These are phyloP conservation scores for Dichotomopilus funicola DNA, from an alignment of 2,329 filamentous ascomycete genomes.

Conservation along the genomic window DNA sequence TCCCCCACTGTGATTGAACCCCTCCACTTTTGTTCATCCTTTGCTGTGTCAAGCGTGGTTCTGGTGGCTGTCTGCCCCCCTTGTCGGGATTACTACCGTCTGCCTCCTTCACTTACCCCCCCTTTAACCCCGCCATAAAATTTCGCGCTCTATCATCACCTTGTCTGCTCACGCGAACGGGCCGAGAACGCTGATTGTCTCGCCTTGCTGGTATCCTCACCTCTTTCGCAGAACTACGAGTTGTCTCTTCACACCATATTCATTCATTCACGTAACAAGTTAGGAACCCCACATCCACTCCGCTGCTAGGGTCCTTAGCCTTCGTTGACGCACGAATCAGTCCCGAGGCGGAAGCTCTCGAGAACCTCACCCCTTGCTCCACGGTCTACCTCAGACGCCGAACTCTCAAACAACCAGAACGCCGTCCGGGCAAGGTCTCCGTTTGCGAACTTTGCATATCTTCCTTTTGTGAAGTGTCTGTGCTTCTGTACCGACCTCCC, in stretches of 20 bases:
- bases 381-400: slow-evolving; percentile 1
- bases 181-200: background rate
- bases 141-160: slow-evolving; percentile 9
- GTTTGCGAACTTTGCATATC: background rate
- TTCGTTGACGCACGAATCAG: slow-evolving; percentile 14
- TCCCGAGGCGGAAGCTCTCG: background rate
- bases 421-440: background rate
- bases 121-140: slow-evolving; percentile 14
- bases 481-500: background rate
- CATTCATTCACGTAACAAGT: slow-evolving; percentile 1
- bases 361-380: slow-evolving; percentile 8
- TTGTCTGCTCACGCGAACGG: background rate
- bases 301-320: slow-evolving; percentile 1
- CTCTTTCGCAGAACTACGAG: too few relatives aligned
- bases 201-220: too few relatives aligned
- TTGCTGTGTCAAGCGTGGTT: background rate
- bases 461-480: background rate
- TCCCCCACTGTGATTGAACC: slow-evolving; percentile 1
- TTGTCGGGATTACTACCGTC: background rate
- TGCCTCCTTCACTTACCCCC: slow-evolving; percentile 2
- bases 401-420: background rate
- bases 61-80: background rate
- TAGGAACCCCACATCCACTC: slow-evolving; percentile 9
- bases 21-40: slow-evolving; percentile 1
- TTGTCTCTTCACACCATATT: background rate